Percentiles rank a stretch among this genome's conserved stretches.
Evolutionary conservation across 2,329 filamentous ascomycete genomes (phyloP).

Genomic region (Talaromyces albobiverticillius): DNA sequence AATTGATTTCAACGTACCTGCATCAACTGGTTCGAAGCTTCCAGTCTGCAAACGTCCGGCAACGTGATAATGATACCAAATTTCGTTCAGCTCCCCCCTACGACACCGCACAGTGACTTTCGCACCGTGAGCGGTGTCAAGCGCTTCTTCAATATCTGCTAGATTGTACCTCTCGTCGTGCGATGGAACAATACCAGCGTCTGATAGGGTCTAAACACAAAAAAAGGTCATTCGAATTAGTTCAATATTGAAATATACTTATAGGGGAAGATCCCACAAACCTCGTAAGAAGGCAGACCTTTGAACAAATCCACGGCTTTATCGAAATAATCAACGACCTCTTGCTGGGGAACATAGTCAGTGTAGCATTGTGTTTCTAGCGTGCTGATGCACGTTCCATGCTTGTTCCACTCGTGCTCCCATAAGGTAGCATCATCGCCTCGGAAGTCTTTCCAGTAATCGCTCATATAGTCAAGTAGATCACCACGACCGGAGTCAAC

Average conservation of each 20-base stretch:
- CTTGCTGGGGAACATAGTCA: slow-evolving; percentile 58
- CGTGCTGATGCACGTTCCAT: slow-evolving; percentile 72
- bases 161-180: slow-evolving; percentile 57
- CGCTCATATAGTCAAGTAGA: slow-evolving; percentile 64
- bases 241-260: background rate
- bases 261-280: slow-evolving; percentile 22
- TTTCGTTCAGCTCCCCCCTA: slow-evolving; percentile 47
- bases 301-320: slow-evolving; percentile 65
- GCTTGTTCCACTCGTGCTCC: slow-evolving; percentile 73
- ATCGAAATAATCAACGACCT: slow-evolving; percentile 68
- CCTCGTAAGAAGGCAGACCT: slow-evolving; percentile 62
- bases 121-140: slow-evolving; percentile 53
- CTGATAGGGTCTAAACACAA: slow-evolving; percentile 49
- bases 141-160: slow-evolving; percentile 57
- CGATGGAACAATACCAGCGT: slow-evolving; percentile 59
- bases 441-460: slow-evolving; percentile 68
- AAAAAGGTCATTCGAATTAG: background rate
- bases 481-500: slow-evolving; percentile 52
- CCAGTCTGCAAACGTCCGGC: slow-evolving; percentile 43
- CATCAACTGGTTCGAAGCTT: slow-evolving; percentile 30
- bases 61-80: slow-evolving; percentile 64
- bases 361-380: slow-evolving; percentile 65
- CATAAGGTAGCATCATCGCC: slow-evolving; percentile 65
- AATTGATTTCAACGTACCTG: slow-evolving; percentile 25
- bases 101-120: slow-evolving; percentile 59